phyloP scores from a whole-genome alignment of 768 basidiomycete species.

The Leccinum longicurvipes region DNA sequence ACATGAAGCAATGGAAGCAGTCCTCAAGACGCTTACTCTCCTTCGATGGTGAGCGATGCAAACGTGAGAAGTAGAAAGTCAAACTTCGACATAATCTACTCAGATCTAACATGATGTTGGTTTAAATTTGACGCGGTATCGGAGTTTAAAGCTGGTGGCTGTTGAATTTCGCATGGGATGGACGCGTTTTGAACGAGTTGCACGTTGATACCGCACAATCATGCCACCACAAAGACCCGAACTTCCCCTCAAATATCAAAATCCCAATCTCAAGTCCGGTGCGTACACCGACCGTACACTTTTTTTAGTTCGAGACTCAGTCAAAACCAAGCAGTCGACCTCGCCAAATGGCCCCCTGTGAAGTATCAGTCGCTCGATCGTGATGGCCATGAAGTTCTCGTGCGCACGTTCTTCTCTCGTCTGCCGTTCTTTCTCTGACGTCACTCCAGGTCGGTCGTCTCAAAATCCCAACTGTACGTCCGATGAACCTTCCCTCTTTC shows the following conservation, averaged over 20 bases:
- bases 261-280: constrained; percentile 48
- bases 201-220: constrained; percentile 15
- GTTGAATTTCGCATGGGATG: constrained; percentile 29
- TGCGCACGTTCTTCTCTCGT: constrained; percentile 33
- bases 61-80: too few species aligned
- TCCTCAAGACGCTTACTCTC: constrained; percentile 80
- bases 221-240: constrained; percentile 45
- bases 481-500: not conserved
- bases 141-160: constrained; percentile 31
- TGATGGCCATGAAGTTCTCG: constrained; percentile 84
- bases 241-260: constrained; percentile 49
- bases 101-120: too few species aligned
- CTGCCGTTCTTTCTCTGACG: constrained; percentile 12
- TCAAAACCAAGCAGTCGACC: constrained; percentile 31
- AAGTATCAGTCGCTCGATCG: constrained; percentile 91
- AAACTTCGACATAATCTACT: too few species aligned
- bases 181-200: constrained; percentile 35
- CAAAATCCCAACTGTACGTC: constrained; percentile 83
- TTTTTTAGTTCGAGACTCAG: accelerated
- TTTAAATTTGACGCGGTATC: constrained; percentile 21
- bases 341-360: constrained; percentile 58
- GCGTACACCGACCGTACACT: too few species aligned
- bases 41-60: too few species aligned
- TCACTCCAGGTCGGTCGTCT: constrained; percentile 73
- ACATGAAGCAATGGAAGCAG: constrained; percentile 69